phyloP scores from a whole-genome alignment of 2,329 filamentous ascomycete species.

The Uncinocarpus reesii region DNA sequence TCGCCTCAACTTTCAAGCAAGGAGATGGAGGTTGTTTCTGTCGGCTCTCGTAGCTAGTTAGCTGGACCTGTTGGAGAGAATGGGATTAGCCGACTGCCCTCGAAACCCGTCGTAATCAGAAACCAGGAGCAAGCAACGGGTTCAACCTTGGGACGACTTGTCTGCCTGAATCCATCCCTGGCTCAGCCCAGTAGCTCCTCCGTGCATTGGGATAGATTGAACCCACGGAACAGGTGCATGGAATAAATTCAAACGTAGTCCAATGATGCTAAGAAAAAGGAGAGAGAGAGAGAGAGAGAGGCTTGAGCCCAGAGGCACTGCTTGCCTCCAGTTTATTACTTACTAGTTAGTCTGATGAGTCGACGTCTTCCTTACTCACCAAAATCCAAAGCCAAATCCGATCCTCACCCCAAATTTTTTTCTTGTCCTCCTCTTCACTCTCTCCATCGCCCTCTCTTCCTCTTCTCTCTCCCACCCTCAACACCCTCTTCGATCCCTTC shows the following conservation, averaged over 20 bases:
- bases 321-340: not conserved
- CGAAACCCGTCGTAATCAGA: too few species aligned
- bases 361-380: slow-evolving; percentile 15
- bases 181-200: too few species aligned
- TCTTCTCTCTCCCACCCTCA: slow-evolving; percentile 12
- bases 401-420: slow-evolving; percentile 17
- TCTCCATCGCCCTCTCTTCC: slow-evolving; percentile 15
- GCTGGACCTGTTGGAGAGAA: too few species aligned
- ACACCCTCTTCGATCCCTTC: not conserved
- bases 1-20: too few species aligned
- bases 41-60: too few species aligned
- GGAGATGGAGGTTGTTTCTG: not conserved
- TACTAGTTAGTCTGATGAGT: not conserved
- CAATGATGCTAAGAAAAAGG: not conserved
- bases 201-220: too few species aligned
- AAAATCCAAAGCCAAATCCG: too few species aligned
- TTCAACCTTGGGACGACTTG: too few species aligned
- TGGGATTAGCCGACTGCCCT: not conserved
- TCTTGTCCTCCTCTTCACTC: slow-evolving; percentile 12
- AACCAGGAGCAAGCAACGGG: too few species aligned
- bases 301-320: not conserved
- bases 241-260: too few species aligned
- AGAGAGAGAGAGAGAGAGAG: not conserved
- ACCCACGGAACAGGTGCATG: too few species aligned
- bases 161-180: too few species aligned